Conservation (phyloP, 164 flowering plant species). For the Cinnamomum micranthum region DNA sequence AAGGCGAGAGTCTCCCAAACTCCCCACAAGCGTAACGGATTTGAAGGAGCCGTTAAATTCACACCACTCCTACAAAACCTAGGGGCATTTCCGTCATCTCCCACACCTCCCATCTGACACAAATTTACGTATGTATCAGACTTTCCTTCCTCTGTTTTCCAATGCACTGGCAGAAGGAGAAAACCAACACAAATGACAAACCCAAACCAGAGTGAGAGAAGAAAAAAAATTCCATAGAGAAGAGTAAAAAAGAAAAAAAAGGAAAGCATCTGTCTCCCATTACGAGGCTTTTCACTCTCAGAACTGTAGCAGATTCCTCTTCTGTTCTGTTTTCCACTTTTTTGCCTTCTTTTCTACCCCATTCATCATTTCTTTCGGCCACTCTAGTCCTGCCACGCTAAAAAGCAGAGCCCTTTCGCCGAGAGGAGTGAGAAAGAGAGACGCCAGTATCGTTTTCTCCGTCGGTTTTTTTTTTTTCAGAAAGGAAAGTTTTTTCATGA, state of each 20-base stretch:
- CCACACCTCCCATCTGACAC: too few species aligned
- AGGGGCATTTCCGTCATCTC: too few species aligned
- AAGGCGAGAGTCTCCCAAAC: too few species aligned
- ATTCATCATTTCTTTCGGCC: slow-evolving; percentile 6
- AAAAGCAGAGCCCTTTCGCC: not conserved
- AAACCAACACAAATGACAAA: not conserved
- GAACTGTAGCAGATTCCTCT: slow-evolving; percentile 14
- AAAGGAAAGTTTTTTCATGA: not conserved
- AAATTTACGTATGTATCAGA: too few species aligned
- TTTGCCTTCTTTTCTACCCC: not conserved
- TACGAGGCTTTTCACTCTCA: slow-evolving; percentile 5
- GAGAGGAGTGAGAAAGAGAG: not conserved
- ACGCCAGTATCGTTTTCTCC: slow-evolving; percentile 4
- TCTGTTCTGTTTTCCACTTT: not conserved
- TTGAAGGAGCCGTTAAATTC: too few species aligned
- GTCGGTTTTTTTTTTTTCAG: not conserved
- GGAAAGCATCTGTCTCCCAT: not conserved
- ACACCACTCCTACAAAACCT: too few species aligned
- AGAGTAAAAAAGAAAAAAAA: not conserved
- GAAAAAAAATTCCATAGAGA: too few species aligned
- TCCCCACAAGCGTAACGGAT: too few species aligned
- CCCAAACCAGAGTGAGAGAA: too few species aligned
- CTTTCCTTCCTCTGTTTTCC: not conserved
- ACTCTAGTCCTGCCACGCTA: not conserved
- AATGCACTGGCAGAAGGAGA: not conserved